phyloP scores from a whole-genome alignment of 2,329 filamentous ascomycete species.

The Cladophialophora yegresii region DNA sequence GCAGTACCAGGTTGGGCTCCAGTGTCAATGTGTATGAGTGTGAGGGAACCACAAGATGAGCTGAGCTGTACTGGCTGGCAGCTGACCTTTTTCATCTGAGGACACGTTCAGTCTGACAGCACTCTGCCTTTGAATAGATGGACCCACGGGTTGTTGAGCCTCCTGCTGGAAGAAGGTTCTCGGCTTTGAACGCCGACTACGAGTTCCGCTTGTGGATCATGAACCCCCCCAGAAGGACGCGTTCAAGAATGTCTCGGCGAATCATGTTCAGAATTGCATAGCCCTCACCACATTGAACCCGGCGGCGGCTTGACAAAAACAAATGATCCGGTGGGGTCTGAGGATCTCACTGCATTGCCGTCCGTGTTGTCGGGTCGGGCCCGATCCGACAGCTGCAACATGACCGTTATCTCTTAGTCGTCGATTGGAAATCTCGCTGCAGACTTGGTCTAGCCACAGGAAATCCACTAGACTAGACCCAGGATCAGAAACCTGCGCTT shows the following conservation, averaged over 20 bases:
- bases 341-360: neutral
- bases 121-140: neutral
- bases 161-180: neutral
- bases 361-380: slow-evolving; percentile 5
- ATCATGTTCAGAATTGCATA: neutral
- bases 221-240: neutral
- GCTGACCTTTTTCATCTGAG: neutral
- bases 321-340: neutral
- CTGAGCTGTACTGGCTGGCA: neutral
- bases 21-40: neutral
- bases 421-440: neutral
- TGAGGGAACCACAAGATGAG: neutral
- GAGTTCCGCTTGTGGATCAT: neutral
- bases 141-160: neutral
- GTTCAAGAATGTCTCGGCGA: neutral
- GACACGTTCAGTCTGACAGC: neutral
- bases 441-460: neutral
- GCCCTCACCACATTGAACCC: neutral
- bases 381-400: slow-evolving; percentile 8
- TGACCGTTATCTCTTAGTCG: neutral
- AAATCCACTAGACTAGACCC: neutral
- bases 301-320: neutral
- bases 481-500: slow-evolving; percentile 5
- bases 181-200: neutral
- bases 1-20: neutral